A percentile compares a stretch with the other conserved stretches of the same genome.
phyloP scores from a whole-genome alignment of 2,329 filamentous ascomycete genomes.

The Capronia americana region DNA sequence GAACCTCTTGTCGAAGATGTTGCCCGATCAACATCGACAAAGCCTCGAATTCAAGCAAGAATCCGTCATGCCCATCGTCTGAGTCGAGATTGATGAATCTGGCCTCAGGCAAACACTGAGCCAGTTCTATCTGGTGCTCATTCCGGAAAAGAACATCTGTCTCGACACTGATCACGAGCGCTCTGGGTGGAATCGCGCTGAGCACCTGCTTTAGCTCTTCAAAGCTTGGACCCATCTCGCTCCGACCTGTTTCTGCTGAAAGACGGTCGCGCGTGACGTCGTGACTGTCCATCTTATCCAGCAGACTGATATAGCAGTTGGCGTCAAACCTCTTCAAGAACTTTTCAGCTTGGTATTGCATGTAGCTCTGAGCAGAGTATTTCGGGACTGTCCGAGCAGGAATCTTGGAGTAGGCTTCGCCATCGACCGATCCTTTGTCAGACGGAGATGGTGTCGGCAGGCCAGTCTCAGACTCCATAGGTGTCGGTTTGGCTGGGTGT shows the following conservation, averaged over 20 bases:
- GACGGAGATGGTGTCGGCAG: slow-evolving; percentile 33
- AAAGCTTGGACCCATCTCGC: no score
- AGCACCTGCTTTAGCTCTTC: no score
- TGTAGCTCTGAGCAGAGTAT: slow-evolving; percentile 96
- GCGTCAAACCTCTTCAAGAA: slow-evolving; percentile 97
- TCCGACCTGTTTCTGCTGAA: slow-evolving; percentile 23
- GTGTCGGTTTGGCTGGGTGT: slow-evolving; percentile 23
- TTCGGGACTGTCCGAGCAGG: slow-evolving; percentile 15
- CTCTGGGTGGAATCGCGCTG: slow-evolving; percentile 70
- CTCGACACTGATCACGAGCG: slow-evolving; percentile 89
- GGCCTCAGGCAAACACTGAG: slow-evolving; percentile 77
- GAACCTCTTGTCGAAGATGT: slow-evolving; percentile 4
- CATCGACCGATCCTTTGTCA: background rate
- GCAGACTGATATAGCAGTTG: slow-evolving; percentile 99
- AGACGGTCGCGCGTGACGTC: slow-evolving; percentile 82
- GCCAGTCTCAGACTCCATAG: slow-evolving; percentile 3
- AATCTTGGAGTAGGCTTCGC: slow-evolving; percentile 20
- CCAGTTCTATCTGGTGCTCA: slow-evolving; percentile 91
- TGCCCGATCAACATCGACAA: slow-evolving; percentile 5
- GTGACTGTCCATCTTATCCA: slow-evolving; percentile 94
- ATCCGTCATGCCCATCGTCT: slow-evolving; percentile 94
- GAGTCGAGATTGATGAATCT: slow-evolving; percentile 86
- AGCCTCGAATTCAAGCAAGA: slow-evolving; percentile 78
- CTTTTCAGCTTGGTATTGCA: slow-evolving; percentile 93
- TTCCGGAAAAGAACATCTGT: slow-evolving; percentile 96